Evolutionary conservation across 1,139 yeast genomes (phyloP), one percentile per base, ranked within the genome.

Genomic region (Meyerozyma guilliermondii): DNA sequence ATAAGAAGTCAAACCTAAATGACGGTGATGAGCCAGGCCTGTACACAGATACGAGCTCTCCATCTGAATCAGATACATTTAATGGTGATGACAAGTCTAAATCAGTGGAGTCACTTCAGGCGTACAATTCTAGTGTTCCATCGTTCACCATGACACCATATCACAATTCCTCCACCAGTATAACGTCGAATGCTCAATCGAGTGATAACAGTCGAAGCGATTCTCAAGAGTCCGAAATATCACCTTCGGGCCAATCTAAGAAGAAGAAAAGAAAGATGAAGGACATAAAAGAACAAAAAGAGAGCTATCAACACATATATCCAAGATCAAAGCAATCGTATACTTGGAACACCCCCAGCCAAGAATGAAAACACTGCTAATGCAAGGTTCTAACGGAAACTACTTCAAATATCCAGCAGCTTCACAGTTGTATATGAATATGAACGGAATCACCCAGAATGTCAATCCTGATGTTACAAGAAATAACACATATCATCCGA

Each of bases 391-490:
- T 1, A 11, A 11, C 8, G 29, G 27, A 22, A 11, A 22, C 6
- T 35, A 60, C 40, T 60, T 56, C 42, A 57, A 52, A 41, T 61
- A 61, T 39, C 65, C 65, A 1, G 49, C 48, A 7, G 39, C 47
- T 16, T 58, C 65, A n/a, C 58, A 55, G 47, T 48, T 60, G 38
- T 55, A 58, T 39, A 17, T 24, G n/a, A 23, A 35, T 17, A 24
- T 11, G 17, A 35, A 22, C 11, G 18, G n/a, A 7, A 8, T 29
- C 10, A 8, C 33, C 7, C 16, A 5, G 16, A 29, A 29, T 11
- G 13, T 26, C 11, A 2, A 20, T 3, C 22, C 28, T 2, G 28
- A 26, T 11, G 6, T 11, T 26, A 26, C 28, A 10, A n/a, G 13
- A 10, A n/a, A 10, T 26, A 26, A 26, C 4, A 26, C 11, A 6